Evolutionary conservation across 2,329 filamentous ascomycete genomes (phyloP).

Genomic region (Nemania diffusa): DNA sequence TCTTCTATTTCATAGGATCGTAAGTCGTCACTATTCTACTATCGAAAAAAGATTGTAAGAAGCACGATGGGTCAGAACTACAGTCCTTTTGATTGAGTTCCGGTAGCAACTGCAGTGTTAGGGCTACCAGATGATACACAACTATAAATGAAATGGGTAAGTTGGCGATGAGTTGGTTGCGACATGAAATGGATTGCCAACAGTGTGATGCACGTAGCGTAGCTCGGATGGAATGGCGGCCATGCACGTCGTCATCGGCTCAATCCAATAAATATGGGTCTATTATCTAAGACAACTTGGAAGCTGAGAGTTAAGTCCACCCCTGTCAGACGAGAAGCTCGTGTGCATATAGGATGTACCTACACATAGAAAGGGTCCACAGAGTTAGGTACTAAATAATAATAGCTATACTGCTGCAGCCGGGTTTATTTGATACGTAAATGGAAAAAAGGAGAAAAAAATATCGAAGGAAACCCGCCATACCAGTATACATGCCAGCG

Average conservation of each 20-base stretch:
- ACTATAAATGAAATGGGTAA: neutral
- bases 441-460: too few species aligned
- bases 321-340: too few species aligned
- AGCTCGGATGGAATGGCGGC: neutral
- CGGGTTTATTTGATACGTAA: too few species aligned
- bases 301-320: too few species aligned
- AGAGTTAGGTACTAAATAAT: too few species aligned
- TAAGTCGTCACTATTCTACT: slow-evolving; percentile 1
- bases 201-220: neutral
- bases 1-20: neutral
- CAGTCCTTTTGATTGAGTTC: neutral
- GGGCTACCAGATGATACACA: neutral
- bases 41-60: neutral
- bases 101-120: neutral
- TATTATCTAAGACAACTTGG: too few species aligned
- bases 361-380: too few species aligned
- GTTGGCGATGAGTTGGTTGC: neutral
- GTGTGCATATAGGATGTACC: too few species aligned
- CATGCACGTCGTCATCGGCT: slow-evolving; percentile 32
- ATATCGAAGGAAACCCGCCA: too few species aligned
- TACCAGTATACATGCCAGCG: too few species aligned
- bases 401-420: too few species aligned
- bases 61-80: neutral
- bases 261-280: slow-evolving; percentile 7
- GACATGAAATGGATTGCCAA: slow-evolving; percentile 4